Percentiles rank a stretch among this genome's conserved stretches.
Conservation (phyloP, 2,329 filamentous ascomycete species). For the Nemania sp. region DNA sequence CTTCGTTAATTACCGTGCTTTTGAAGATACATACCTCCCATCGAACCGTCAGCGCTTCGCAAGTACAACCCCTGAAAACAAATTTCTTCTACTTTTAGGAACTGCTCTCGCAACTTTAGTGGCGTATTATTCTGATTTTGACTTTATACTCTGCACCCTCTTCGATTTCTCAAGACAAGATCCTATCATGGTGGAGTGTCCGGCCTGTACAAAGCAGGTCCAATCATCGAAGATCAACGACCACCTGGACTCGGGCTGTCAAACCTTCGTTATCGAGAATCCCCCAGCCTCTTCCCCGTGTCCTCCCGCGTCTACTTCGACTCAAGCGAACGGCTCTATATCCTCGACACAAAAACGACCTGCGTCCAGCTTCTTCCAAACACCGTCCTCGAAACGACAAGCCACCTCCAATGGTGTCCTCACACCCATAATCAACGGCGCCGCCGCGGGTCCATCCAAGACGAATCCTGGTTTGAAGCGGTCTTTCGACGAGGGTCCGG, state of each 20-base stretch:
- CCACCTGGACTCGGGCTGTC: constrained; percentile 86
- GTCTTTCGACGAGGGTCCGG: constrained; percentile 57
- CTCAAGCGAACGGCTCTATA: constrained; percentile 40
- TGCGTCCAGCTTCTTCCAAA: constrained; percentile 64
- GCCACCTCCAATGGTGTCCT: constrained; percentile 41
- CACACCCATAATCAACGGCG: constrained; percentile 42
- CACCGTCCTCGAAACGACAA: constrained; percentile 60
- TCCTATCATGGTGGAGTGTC: constrained; percentile 67
- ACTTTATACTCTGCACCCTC: not conserved
- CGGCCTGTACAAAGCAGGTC: constrained; percentile 77
- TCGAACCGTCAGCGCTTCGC: too few species aligned
- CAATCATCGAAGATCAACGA: constrained; percentile 78
- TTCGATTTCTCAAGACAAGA: not conserved
- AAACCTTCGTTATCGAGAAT: constrained; percentile 63
- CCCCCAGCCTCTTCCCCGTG: constrained; percentile 40
- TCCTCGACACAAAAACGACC: constrained; percentile 56
- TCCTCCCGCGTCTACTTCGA: constrained; percentile 41
- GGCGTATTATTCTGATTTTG: too few species aligned
- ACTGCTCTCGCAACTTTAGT: too few species aligned
- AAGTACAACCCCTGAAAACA: too few species aligned
- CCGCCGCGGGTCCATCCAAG: constrained; percentile 33
- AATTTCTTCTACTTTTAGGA: not conserved
- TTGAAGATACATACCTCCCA: too few species aligned
- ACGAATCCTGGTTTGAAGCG: constrained; percentile 51
- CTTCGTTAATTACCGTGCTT: too few species aligned